phyloP scores from a whole-genome alignment of 139 green algal species.

The Edaphochlamys debaryana region DNA sequence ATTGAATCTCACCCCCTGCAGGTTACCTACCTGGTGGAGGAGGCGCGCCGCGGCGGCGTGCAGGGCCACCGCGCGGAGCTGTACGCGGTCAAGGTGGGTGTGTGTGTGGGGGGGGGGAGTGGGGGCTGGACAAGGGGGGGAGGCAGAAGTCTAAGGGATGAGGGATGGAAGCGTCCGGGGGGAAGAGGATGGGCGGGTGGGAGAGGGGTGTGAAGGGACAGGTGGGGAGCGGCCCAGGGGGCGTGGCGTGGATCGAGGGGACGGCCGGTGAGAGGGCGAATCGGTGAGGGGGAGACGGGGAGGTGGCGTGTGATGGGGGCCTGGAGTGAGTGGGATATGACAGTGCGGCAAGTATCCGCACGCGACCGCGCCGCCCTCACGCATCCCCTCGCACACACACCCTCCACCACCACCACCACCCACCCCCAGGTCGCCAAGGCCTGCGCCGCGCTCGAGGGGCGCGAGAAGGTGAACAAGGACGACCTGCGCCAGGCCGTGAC shows the following conservation, averaged over 20 bases:
- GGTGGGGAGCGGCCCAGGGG: no score
- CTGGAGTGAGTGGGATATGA: neutral
- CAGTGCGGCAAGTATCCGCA: neutral
- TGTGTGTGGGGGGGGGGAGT: neutral
- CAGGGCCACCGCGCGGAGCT: conserved; percentile 95
- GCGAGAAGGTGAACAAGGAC: conserved; percentile 89
- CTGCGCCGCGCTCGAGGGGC: conserved; percentile 87
- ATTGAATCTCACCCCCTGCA: neutral
- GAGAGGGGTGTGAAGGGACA: no score
- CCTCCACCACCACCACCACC: conserved; percentile 80
- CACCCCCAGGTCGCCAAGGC: conserved; percentile 79
- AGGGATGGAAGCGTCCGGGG: no score
- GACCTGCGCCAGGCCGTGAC: conserved; percentile 94
- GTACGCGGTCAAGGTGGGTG: conserved; percentile 83
- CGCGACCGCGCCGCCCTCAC: no score
- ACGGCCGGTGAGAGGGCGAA: no score
- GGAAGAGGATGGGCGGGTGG: no score
- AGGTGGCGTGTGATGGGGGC: no score
- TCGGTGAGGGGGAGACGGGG: no score
- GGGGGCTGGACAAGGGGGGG: neutral
- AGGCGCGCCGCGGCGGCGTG: conserved; percentile 86
- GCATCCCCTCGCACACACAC: conserved; percentile 65
- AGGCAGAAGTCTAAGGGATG: no score
- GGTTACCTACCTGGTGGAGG: conserved; percentile 94
- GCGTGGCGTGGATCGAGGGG: no score